These are phyloP conservation scores for Udeniomyces megalosporus DNA, from an alignment of 768 basidiomycete genomes.

Conservation along the genomic window DNA sequence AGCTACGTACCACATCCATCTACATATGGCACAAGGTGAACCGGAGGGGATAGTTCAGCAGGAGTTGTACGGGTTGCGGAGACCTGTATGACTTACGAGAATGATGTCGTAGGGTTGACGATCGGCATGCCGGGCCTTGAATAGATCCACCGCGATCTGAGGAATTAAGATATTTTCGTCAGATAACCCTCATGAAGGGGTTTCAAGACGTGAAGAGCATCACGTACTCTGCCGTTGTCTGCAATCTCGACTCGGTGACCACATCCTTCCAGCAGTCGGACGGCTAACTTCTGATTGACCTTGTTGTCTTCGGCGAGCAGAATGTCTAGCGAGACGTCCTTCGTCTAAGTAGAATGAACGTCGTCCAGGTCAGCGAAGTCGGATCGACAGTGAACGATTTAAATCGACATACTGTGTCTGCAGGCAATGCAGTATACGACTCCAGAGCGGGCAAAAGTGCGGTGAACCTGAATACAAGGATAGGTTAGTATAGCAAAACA, in stretches of 20 bases:
- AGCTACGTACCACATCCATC: not conserved
- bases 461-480: slow-evolving; percentile 35
- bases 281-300: slow-evolving; percentile 41
- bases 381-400: no score
- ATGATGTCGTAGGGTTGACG: slow-evolving; percentile 77
- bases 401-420: slow-evolving; percentile 39
- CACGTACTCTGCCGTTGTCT: slow-evolving; percentile 50
- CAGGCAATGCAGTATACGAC: slow-evolving; percentile 79
- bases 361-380: not conserved
- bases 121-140: slow-evolving; percentile 34
- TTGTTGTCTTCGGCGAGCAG: slow-evolving; percentile 86
- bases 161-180: slow-evolving; percentile 18
- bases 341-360: slow-evolving; percentile 31
- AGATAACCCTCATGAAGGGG: not conserved
- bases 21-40: not conserved
- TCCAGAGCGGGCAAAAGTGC: slow-evolving; percentile 89
- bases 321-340: slow-evolving; percentile 76
- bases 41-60: not conserved
- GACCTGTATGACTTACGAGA: slow-evolving; percentile 41
- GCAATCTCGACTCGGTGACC: slow-evolving; percentile 93
- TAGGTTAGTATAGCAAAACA: not conserved
- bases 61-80: not conserved
- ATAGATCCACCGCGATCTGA: slow-evolving; percentile 13
- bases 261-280: slow-evolving; percentile 90
- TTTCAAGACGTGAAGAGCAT: not conserved